A percentile compares a stretch with the other conserved stretches of the same genome.
Conservation (phyloP, 148 eudicot genomes). For the Silene conica region DNA sequence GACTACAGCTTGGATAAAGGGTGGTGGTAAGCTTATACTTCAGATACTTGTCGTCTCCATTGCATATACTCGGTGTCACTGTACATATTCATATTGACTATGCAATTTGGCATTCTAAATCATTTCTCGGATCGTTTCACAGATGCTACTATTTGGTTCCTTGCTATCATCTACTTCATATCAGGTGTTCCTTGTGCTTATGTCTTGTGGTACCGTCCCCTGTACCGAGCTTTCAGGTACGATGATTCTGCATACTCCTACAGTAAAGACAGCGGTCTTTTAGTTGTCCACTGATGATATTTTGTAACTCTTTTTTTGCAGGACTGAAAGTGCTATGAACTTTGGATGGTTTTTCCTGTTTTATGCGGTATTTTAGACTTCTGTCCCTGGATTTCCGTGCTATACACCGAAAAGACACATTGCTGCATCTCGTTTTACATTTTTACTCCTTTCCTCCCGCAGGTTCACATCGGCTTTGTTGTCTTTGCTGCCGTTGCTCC, state of each 20-base stretch:
- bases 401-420: neutral
- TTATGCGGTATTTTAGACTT: slow-evolving; percentile 48
- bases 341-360: slow-evolving; percentile 85
- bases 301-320: slow-evolving; percentile 19
- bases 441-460: slow-evolving; percentile 18
- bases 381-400: neutral
- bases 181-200: slow-evolving; percentile 84
- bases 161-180: slow-evolving; percentile 85
- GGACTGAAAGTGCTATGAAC: slow-evolving; percentile 81
- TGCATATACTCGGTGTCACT: too few species aligned
- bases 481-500: slow-evolving; percentile 76
- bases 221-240: slow-evolving; percentile 88
- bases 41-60: neutral
- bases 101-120: neutral
- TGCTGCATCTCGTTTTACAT: slow-evolving; percentile 2
- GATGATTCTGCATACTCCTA: neutral
- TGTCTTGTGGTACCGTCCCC: slow-evolving; percentile 86
- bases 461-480: slow-evolving; percentile 63
- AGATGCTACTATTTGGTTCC: slow-evolving; percentile 88
- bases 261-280: neutral
- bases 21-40: slow-evolving; percentile 44
- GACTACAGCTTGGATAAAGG: slow-evolving; percentile 82
- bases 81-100: neutral
- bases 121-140: neutral
- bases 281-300: slow-evolving; percentile 5